Evolutionary conservation across 2,329 filamentous ascomycete genomes (phyloP), one percentile per base, ranked within the genome.

Genomic region (Purpureocillium takamizusanense): DNA sequence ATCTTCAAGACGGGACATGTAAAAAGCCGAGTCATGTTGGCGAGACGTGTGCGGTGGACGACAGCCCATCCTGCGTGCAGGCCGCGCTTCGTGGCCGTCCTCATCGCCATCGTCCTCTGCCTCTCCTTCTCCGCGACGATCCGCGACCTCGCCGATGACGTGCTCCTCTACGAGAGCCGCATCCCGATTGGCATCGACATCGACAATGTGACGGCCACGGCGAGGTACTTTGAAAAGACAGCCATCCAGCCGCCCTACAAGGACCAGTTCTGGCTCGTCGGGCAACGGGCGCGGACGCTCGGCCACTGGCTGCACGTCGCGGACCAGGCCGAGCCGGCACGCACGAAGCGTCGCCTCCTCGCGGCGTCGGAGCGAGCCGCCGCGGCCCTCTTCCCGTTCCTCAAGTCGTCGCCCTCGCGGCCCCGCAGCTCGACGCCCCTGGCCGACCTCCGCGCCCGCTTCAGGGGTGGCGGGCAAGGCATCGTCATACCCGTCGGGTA

Each of bases 401-500:
- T 59, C 39, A 30, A 6, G 11, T 30, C 28, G 28, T 30, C 28
- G 12, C 28, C 28, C 7, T 13, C n/a, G 28, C 42, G 37, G n/a
- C 28, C 7, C 4, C 30, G 35, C 7, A 49, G 43, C 29, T 28
- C 29, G 1, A 40, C 46, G 1, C 49, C 48, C 8, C 41, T 60
- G 2, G 33, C 3, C 14, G 46, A 33, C 39, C 46, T 46, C 29
- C 50, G 41, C 9, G 33, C 39, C n/a, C 46, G 42, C 12, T 45
- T 46, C 33, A 25, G 31, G 17, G 38, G 43, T 6, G 50, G 48
- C 13, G 50, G 52, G 3, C 44, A 40, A 3, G 61, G 60, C 2
- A 58, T 64, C 23, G 58, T 64, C 18, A 61, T 64, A 13, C 54
- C 61, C 11, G 53, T 53, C 0, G 56, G 60, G 7, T 49, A 49